Conservation (phyloP, 2,329 filamentous ascomycete species). For the Chaetomium strumarium region DNA sequence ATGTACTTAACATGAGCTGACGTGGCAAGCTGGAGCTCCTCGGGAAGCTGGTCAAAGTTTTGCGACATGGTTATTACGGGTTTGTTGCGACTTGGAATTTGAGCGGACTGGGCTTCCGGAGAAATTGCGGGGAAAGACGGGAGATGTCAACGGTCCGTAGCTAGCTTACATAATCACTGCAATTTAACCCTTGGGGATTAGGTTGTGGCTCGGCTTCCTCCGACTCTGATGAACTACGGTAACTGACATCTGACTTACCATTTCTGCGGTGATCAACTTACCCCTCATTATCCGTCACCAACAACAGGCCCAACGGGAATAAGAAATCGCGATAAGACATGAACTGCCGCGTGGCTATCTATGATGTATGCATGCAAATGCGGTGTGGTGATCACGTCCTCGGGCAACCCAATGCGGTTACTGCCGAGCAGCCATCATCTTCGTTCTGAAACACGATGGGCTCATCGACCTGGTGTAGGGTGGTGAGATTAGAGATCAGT, state of each 20-base stretch:
- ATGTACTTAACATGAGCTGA: conserved; percentile 82
- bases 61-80: conserved; percentile 29
- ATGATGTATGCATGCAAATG: conserved; percentile 1
- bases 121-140: conserved; percentile 10
- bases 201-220: no score
- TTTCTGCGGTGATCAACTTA: no score
- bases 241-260: no score
- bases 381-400: conserved; percentile 1
- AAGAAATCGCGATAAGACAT: not conserved
- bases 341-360: not conserved
- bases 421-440: not conserved
- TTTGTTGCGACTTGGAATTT: not conserved
- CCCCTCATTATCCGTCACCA: no score
- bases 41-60: conserved; percentile 32
- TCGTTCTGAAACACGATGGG: not conserved
- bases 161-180: conserved; percentile 6
- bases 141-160: not conserved
- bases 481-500: not conserved
- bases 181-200: no score
- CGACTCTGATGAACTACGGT: no score
- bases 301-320: no score
- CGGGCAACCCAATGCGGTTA: not conserved
- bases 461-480: not conserved
- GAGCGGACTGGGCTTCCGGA: not conserved
- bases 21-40: conserved; percentile 42